Percentiles rank a stretch among this genome's conserved stretches.
Conservation (phyloP, 768 basidiomycete genomes). For the Tulasnella sp. region DNA sequence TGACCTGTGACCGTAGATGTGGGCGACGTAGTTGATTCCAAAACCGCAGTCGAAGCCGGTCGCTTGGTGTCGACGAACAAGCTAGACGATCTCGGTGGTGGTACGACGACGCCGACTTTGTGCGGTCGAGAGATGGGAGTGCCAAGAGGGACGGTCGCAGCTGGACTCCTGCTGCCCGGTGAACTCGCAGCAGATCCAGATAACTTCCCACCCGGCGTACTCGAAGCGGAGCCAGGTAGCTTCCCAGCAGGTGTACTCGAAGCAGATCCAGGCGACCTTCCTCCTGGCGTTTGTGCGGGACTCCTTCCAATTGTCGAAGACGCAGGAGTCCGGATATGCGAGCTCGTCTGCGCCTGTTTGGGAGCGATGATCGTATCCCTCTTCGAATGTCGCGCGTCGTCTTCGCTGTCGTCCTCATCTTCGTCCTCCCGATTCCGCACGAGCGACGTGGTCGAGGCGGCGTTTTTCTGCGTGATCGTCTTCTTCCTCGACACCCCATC, state of each 20-base stretch:
- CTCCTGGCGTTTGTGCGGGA: background rate
- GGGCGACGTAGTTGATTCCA: background rate
- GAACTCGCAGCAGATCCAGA: background rate
- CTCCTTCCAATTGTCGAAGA: background rate
- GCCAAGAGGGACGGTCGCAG: background rate
- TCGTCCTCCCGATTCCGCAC: background rate
- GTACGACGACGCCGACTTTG: background rate
- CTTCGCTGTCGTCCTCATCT: background rate
- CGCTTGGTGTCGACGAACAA: background rate
- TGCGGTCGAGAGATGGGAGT: background rate
- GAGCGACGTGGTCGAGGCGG: background rate
- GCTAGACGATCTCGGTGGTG: background rate
- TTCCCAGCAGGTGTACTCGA: background rate
- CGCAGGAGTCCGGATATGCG: background rate
- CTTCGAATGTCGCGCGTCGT: background rate
- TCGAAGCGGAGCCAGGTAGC: background rate
- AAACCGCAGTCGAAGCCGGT: background rate
- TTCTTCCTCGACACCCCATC: background rate
- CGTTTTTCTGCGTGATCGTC: constrained; percentile 8
- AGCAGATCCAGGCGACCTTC: background rate
- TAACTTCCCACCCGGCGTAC: background rate
- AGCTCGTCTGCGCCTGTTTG: background rate
- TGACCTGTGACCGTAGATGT: background rate
- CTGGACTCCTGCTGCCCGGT: background rate
- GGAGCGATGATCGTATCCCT: background rate